phyloP scores from a whole-genome alignment of 495 filamentous ascomycete species.

The Glonium stellatum region DNA sequence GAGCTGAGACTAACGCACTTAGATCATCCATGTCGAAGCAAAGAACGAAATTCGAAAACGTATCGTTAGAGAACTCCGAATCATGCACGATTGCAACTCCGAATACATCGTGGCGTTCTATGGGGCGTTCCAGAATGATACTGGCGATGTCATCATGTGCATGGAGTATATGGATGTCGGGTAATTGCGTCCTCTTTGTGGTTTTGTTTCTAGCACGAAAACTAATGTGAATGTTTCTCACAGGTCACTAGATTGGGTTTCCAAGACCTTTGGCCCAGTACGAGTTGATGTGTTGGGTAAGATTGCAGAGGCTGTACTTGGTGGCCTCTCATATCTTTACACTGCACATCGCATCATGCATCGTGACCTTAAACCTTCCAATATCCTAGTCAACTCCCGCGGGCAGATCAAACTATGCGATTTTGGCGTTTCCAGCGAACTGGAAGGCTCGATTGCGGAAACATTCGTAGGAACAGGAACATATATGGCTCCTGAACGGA shows the following conservation, averaged over 20 bases:
- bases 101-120: constrained; percentile 96
- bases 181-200: constrained; percentile 45
- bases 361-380: constrained; percentile 69
- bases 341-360: constrained; percentile 95
- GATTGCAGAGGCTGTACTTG: constrained; percentile 94
- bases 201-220: background rate
- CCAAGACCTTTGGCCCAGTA: constrained; percentile 87
- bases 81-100: constrained; percentile 96
- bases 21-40: constrained; percentile 98
- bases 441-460: constrained; percentile 93
- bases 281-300: constrained; percentile 99
- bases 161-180: constrained; percentile 99
- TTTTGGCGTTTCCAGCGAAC: constrained; percentile 93
- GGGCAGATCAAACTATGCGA: constrained; percentile 96
- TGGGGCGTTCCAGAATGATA: constrained; percentile 91
- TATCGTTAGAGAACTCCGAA: constrained; percentile 91
- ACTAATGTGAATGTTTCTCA: constrained; percentile 35
- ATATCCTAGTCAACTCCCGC: constrained; percentile 87
- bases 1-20: constrained; percentile 1
- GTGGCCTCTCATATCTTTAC: constrained; percentile 90
- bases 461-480: constrained; percentile 98
- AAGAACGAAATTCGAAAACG: constrained; percentile 94
- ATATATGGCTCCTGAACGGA: constrained; percentile 98
- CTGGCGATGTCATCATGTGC: constrained; percentile 95
- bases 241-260: constrained; percentile 91